Evolutionary conservation across 139 green algal genomes (phyloP).

Genomic region (Pycnococcus provasolii): DNA sequence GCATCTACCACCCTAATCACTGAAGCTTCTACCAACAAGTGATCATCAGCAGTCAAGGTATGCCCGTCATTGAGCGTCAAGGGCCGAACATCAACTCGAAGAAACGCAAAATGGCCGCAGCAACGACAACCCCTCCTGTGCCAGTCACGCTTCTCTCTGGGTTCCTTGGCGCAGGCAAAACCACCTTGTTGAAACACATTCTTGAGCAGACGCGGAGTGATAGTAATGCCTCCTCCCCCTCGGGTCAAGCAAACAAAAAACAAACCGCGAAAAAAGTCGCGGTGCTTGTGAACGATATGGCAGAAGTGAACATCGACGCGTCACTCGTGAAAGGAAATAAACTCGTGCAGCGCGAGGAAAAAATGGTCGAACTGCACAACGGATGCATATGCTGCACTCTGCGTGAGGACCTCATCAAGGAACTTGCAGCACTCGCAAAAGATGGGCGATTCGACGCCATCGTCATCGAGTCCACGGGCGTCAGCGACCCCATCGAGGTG

Average conservation of each 20-base stretch:
- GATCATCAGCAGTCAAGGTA: too few relatives aligned
- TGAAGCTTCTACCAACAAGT: too few relatives aligned
- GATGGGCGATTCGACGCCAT: not conserved
- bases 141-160: constrained; percentile 19
- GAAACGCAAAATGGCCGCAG: too few relatives aligned
- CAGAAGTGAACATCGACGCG: constrained; percentile 68
- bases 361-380: constrained; percentile 59
- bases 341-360: constrained; percentile 16
- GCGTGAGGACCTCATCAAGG: constrained; percentile 51
- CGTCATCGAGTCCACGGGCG: constrained; percentile 11
- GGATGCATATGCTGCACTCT: constrained; percentile 81
- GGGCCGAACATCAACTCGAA: too few relatives aligned
- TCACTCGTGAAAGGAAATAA: constrained; percentile 29
- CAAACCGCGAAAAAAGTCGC: constrained; percentile 41
- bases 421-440: constrained; percentile 42
- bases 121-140: not conserved
- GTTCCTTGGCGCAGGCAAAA: constrained; percentile 42
- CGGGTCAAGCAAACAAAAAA: too few relatives aligned
- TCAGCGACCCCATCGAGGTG: constrained; percentile 10
- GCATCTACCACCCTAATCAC: too few relatives aligned
- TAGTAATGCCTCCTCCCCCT: too few relatives aligned
- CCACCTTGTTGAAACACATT: constrained; percentile 62
- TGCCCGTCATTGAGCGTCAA: too few relatives aligned
- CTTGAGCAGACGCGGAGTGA: constrained; percentile 19
- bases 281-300: constrained; percentile 74